Conservation (phyloP, 2,329 filamentous ascomycete genomes). For the Xylaria sp. region DNA sequence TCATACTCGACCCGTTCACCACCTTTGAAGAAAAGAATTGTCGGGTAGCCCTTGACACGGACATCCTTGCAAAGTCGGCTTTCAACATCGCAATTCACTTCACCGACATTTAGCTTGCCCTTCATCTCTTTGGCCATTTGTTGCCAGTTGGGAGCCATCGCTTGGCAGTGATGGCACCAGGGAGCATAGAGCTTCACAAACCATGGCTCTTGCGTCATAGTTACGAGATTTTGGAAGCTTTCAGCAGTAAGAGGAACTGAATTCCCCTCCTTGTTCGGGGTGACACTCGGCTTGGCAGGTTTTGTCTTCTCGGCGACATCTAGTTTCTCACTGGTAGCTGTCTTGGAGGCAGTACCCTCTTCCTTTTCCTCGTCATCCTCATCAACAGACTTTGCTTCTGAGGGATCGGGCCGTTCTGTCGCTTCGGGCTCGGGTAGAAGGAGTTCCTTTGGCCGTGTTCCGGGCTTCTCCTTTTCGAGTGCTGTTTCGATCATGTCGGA, state of each 20-base stretch:
- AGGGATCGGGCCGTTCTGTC: conserved; percentile 55
- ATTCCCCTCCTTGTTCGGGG: conserved; percentile 79
- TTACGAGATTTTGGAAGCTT: conserved; percentile 86
- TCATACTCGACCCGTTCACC: conserved; percentile 93
- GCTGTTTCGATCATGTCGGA: conserved; percentile 78
- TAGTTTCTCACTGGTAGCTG: conserved; percentile 38
- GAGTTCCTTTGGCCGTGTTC: conserved; percentile 76
- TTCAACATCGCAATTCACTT: conserved; percentile 94
- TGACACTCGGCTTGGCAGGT: conserved; percentile 64
- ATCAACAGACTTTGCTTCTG: conserved; percentile 42
- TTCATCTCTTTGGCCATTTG: conserved; percentile 93
- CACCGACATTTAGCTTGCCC: conserved; percentile 88
- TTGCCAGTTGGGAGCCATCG: conserved; percentile 88
- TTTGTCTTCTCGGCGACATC: conserved; percentile 49
- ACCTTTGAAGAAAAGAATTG: conserved; percentile 91
- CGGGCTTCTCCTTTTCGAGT: conserved; percentile 82
- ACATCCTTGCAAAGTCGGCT: conserved; percentile 92
- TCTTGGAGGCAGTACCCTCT: conserved; percentile 27
- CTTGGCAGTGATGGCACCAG: conserved; percentile 96
- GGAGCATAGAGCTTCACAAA: conserved; percentile 99
- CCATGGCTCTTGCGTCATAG: conserved; percentile 90
- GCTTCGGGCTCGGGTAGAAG: conserved; percentile 79
- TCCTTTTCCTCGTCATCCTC: conserved; percentile 44
- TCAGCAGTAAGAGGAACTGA: conserved; percentile 83
- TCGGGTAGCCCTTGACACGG: conserved; percentile 82